Conservation (phyloP, 73 alveolate species). For the Paramecium bursaria region DNA sequence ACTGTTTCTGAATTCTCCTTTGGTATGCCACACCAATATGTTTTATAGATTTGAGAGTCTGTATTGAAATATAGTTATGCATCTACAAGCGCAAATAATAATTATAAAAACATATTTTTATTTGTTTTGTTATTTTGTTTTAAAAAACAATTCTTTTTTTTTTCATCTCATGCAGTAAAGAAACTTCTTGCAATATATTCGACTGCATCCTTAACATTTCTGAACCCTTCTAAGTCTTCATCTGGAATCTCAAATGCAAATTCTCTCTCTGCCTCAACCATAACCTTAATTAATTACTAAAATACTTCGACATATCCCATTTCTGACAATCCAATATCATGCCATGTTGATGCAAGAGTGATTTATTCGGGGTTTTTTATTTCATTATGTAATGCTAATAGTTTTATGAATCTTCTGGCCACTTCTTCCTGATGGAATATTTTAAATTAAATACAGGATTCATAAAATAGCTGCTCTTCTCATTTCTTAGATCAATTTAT, state of each 20-base stretch:
- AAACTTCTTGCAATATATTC: conserved; percentile 74
- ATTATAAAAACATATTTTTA: conserved; percentile 8
- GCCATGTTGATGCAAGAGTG: conserved; percentile 77
- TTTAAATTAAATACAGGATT: too few relatives aligned
- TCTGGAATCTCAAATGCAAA: conserved; percentile 82
- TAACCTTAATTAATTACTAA: conserved; percentile 16
- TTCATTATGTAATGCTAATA: conserved; percentile 82
- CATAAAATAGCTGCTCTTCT: conserved; percentile 78
- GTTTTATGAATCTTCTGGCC: conserved; percentile 75
- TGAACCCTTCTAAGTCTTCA: conserved; percentile 79
- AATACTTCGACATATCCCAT: conserved; percentile 78
- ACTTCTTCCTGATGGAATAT: too few relatives aligned
- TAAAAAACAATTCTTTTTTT: not conserved
- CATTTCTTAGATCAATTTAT: conserved; percentile 65
- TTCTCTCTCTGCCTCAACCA: conserved; percentile 79
- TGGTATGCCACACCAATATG: not conserved
- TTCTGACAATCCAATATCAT: conserved; percentile 75
- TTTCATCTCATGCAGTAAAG: conserved; percentile 53
- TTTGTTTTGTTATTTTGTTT: not conserved
- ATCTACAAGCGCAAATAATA: not conserved
- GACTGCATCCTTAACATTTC: conserved; percentile 80
- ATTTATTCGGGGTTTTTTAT: conserved; percentile 77
- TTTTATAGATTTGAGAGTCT: conserved; percentile 21
- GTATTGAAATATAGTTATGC: not conserved
- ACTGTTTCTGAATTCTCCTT: conserved; percentile 2